These are phyloP conservation scores for Diaporthe velutina DNA, from an alignment of 2,329 filamentous ascomycete species.

Conservation along the genomic window DNA sequence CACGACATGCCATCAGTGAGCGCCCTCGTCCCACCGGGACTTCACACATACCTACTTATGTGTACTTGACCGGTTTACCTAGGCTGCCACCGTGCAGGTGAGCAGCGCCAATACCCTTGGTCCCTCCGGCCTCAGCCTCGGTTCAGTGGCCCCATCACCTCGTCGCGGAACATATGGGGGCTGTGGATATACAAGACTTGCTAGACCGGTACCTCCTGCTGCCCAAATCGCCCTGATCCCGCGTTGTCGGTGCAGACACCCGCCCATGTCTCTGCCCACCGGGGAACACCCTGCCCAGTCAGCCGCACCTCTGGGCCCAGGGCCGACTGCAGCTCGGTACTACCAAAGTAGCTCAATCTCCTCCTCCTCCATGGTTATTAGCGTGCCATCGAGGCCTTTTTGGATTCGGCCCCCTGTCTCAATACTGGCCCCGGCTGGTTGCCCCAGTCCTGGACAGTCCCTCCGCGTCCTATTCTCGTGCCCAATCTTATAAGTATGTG, in stretches of 20 bases:
- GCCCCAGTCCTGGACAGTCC: slow-evolving; percentile 19
- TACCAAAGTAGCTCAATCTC: too few relatives aligned
- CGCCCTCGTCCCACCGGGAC: background rate
- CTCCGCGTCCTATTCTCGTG: slow-evolving; percentile 7
- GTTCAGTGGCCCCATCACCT: background rate
- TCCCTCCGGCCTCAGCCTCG: background rate
- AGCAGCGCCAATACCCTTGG: background rate
- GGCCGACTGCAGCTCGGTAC: slow-evolving; percentile 13
- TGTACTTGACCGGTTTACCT: background rate
- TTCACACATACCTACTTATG: too few relatives aligned
- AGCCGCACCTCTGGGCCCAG: slow-evolving; percentile 25
- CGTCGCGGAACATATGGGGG: background rate
- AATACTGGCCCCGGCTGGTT: background rate
- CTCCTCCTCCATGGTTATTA: slow-evolving; percentile 22
- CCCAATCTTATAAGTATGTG: slow-evolving; percentile 27
- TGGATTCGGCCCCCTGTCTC: slow-evolving; percentile 32
- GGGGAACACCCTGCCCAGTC: slow-evolving; percentile 4
- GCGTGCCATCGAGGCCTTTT: slow-evolving; percentile 31
- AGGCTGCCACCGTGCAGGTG: background rate
- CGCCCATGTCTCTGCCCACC: slow-evolving; percentile 11
- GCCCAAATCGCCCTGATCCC: background rate
- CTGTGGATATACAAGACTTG: background rate
- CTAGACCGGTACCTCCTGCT: background rate
- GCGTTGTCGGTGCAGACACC: slow-evolving; percentile 20
- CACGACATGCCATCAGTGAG: background rate